A percentile compares a stretch with the other conserved stretches of the same genome.
Evolutionary conservation across 2,329 filamentous ascomycete species (phyloP).

Genomic region (Aspergillus melleus): DNA sequence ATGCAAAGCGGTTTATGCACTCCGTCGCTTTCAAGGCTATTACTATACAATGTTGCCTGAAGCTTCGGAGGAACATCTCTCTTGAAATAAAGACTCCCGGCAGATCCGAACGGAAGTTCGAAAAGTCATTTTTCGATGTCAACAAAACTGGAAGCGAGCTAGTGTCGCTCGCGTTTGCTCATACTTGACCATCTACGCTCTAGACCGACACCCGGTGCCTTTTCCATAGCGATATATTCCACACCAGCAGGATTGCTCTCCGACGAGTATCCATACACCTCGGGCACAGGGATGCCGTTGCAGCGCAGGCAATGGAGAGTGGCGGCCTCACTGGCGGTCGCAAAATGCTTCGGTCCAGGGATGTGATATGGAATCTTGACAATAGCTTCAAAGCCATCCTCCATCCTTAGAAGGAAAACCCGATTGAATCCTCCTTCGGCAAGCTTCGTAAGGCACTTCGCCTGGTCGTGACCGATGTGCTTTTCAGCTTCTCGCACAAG

Average conservation of each 20-base stretch:
- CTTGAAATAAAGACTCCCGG: constrained; percentile 25
- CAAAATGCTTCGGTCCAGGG: constrained; percentile 10
- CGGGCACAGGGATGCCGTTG: too few species aligned
- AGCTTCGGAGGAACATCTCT: constrained; percentile 11
- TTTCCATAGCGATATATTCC: too few species aligned
- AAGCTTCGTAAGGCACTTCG: constrained; percentile 4
- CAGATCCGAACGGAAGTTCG: constrained; percentile 16
- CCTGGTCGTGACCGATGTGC: constrained; percentile 15
- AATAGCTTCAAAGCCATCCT: constrained; percentile 16
- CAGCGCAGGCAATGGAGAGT: constrained; percentile 19
- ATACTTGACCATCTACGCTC: too few species aligned
- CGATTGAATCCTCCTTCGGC: constrained; percentile 10
- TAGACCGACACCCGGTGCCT: too few species aligned
- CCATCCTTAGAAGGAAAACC: constrained; percentile 13
- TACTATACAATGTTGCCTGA: constrained; percentile 16
- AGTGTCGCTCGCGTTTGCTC: too few species aligned
- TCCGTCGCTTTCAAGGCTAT: constrained; percentile 6
- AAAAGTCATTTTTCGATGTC: constrained; percentile 11
- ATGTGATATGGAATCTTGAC: constrained; percentile 15
- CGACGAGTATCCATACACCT: too few species aligned
- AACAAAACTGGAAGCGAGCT: too few species aligned
- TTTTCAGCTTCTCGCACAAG: constrained; percentile 14
- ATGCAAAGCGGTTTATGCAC: constrained; percentile 19
- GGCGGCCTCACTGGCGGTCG: constrained; percentile 27
- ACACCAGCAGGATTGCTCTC: too few species aligned